A percentile compares a stretch with the other conserved stretches of the same genome.
These are phyloP conservation scores for Coniella vitis DNA, from an alignment of 2,329 filamentous ascomycete species.

Conservation along the genomic window DNA sequence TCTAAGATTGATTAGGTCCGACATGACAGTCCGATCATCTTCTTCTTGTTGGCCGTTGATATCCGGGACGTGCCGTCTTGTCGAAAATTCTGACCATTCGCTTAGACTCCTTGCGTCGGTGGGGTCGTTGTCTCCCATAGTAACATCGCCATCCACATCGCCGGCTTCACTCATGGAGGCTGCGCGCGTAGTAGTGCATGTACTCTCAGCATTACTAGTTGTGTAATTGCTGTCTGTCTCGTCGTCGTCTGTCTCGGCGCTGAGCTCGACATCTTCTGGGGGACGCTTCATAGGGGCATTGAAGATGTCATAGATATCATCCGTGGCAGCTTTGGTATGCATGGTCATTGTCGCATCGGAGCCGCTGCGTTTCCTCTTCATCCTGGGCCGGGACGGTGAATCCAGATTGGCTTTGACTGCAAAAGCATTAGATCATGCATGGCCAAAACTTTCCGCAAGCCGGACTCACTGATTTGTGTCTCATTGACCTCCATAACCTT, in stretches of 20 bases:
- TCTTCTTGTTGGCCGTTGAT: slow-evolving; percentile 28
- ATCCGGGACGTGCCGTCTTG: slow-evolving; percentile 61
- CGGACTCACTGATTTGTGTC: slow-evolving; percentile 76
- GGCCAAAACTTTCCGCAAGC: background rate
- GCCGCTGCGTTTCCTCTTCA: slow-evolving; percentile 61
- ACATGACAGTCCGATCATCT: slow-evolving; percentile 28
- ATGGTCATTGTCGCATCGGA: slow-evolving; percentile 96
- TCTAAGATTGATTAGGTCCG: slow-evolving; percentile 33
- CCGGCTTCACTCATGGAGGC: slow-evolving; percentile 41
- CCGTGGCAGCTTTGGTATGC: slow-evolving; percentile 88
- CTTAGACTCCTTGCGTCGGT: slow-evolving; percentile 59
- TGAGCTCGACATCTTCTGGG: slow-evolving; percentile 32
- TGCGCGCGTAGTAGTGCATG: slow-evolving; percentile 68
- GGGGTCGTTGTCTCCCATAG: slow-evolving; percentile 38
- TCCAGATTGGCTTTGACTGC: slow-evolving; percentile 88
- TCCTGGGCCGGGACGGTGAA: slow-evolving; percentile 78
- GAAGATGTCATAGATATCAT: slow-evolving; percentile 97
- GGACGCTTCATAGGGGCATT: slow-evolving; percentile 64
- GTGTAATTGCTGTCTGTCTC: slow-evolving; percentile 73
- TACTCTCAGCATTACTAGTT: slow-evolving; percentile 72
- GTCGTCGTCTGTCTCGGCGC: slow-evolving; percentile 59
- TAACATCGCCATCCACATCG: slow-evolving; percentile 36
- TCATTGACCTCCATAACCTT: slow-evolving; percentile 83
- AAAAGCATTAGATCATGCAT: slow-evolving; percentile 19
- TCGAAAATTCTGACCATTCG: slow-evolving; percentile 85